Conservation (phyloP, 2,329 filamentous ascomycete species). For the Aspergillus carbonarius region DNA sequence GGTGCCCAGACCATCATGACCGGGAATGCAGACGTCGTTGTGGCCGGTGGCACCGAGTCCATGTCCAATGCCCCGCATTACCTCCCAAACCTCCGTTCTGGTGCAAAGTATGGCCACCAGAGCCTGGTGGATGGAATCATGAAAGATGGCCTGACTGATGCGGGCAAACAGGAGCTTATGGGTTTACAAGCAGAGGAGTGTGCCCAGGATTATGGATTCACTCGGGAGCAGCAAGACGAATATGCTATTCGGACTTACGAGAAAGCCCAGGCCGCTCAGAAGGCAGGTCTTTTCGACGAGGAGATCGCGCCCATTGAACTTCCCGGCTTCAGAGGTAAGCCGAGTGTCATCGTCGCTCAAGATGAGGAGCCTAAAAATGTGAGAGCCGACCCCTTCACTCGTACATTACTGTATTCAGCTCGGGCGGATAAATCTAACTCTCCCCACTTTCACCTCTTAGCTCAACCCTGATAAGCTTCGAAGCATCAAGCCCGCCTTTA, state of each 20-base stretch:
- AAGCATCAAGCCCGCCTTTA: constrained; percentile 79
- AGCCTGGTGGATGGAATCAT: constrained; percentile 85
- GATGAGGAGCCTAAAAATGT: constrained; percentile 97
- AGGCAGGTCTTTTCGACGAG: constrained; percentile 73
- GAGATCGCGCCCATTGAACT: constrained; percentile 93
- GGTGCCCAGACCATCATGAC: constrained; percentile 97
- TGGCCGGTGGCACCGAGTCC: constrained; percentile 93
- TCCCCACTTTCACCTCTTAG: constrained; percentile 23
- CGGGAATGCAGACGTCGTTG: constrained; percentile 86
- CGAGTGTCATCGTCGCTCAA: constrained; percentile 71
- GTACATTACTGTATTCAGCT: neutral
- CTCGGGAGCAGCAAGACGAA: constrained; percentile 83
- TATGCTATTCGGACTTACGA: constrained; percentile 96
- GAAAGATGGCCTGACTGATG: constrained; percentile 92
- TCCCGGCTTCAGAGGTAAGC: constrained; percentile 86
- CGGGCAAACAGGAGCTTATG: constrained; percentile 92
- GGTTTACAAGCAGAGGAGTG: constrained; percentile 91
- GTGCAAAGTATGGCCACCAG: constrained; percentile 92
- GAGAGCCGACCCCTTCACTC: constrained; percentile 26
- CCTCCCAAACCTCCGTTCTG: constrained; percentile 79
- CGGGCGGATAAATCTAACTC: neutral
- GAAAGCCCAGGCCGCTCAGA: constrained; percentile 83
- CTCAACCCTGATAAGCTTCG: constrained; percentile 81
- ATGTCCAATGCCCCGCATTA: constrained; percentile 99
- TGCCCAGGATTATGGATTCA: constrained; percentile 76